Evolutionary conservation across 2,329 filamentous ascomycete genomes (phyloP), one percentile per base, ranked within the genome.

Genomic region (Curvularia eragrostidis): DNA sequence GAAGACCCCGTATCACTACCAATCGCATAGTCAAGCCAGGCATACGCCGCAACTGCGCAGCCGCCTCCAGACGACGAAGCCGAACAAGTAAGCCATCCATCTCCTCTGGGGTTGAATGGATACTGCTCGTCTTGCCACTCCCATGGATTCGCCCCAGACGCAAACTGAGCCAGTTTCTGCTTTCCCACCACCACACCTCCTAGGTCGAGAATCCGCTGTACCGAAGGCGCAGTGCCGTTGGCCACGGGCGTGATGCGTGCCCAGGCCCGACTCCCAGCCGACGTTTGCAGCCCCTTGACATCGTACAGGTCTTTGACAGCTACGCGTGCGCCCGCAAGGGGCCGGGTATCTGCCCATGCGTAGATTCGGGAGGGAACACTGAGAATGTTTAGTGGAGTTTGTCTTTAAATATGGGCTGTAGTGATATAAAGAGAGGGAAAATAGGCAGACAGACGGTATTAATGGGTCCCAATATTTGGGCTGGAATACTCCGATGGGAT

Each of bases 121-220:
- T 74, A 67, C 13, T 79, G 77, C 18, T 68, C 63, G 15, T 71
- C 68, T 42, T 69, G 62, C 67, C 67, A 71, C 21, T 69, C 64
- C 67, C 66, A 70, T 4, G 66, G 68, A 44, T 71, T 68, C 0
- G 67, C 67, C 7, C 67, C 66, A 28, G 61, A 66, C 5, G 79
- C 79, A 48, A 85, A 80, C 59, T 83, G 81, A 1, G 80, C 76
- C 2, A 79, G 79, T 61, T 83, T 84, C 21, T 82, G 82, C 72
- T 84, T 85, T 3, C 84, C 83, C 0, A 86, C 75, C 10, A 85
- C 68, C 8, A 85, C 72, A 43, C 65, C 70, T 13, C 69, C 69
- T 7, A 70, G 64, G 23, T 68, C 59, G 9, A 71, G 36, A 26
- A 71, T 66, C n/a, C 60, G 66, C 48, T 71, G 65, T 10, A 72